Evolutionary conservation across 805 yeast genomes (phyloP).

Genomic region (Hanseniaspora osmophila): DNA sequence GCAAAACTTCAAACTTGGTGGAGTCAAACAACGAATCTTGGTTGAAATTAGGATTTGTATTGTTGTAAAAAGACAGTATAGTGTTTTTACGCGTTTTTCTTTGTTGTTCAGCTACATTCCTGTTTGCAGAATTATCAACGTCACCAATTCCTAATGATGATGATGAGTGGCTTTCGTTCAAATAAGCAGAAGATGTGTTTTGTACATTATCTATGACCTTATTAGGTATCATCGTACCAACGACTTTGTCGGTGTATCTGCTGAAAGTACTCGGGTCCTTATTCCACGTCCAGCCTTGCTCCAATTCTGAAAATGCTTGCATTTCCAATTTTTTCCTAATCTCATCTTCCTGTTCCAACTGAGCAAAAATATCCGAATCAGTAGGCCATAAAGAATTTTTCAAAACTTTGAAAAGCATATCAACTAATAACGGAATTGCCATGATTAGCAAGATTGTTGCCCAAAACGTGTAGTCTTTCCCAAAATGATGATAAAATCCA

Average conservation of each 20-base stretch:
- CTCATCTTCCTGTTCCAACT: conserved; percentile 54
- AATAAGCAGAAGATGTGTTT: no score
- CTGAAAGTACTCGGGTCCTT: conserved; percentile 28
- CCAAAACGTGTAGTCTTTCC: conserved; percentile 80
- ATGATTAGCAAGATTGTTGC: conserved; percentile 46
- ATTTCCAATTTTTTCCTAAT: conserved; percentile 59
- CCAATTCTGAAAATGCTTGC: conserved; percentile 56
- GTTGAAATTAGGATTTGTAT: background rate
- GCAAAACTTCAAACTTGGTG: conserved; percentile 42
- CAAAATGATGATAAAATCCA: conserved; percentile 61
- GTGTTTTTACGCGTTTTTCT: conserved; percentile 4
- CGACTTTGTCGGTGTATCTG: conserved; percentile 14
- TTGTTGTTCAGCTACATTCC: conserved; percentile 1
- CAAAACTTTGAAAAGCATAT: conserved; percentile 45
- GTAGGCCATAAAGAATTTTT: conserved; percentile 45
- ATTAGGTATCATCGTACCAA: background rate
- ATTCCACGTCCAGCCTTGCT: conserved; percentile 66
- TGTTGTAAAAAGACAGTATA: background rate
- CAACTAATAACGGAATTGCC: conserved; percentile 49
- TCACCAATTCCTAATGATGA: background rate
- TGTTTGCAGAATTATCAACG: background rate
- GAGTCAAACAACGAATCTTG: conserved; percentile 8
- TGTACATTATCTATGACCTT: no score
- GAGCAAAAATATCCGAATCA: conserved; percentile 69
- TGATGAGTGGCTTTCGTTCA: background rate